phyloP scores from a whole-genome alignment of 2,329 filamentous ascomycete genomes.

The Venturia oleaginea region DNA sequence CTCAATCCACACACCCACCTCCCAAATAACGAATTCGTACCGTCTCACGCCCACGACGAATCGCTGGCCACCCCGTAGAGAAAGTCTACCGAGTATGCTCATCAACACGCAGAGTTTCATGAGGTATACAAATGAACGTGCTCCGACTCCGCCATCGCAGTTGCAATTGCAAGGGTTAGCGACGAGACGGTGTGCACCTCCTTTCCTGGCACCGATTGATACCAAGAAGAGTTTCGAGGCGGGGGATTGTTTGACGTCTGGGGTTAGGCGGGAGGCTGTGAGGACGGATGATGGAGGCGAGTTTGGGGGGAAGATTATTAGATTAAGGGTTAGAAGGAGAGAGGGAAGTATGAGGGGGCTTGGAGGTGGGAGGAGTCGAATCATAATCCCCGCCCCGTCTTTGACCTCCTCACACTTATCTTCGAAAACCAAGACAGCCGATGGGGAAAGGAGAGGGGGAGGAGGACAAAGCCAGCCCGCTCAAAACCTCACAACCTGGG shows the following conservation, averaged over 20 bases:
- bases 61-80: neutral
- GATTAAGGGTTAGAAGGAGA: neutral
- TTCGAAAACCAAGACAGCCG: too few relatives aligned
- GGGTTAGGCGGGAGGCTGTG: neutral
- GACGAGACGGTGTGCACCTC: neutral
- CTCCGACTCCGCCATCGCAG: constrained; percentile 13
- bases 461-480: too few relatives aligned
- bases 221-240: neutral
- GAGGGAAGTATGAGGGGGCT: neutral
- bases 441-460: too few relatives aligned
- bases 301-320: neutral
- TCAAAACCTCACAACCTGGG: constrained; percentile 18
- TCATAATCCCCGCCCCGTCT: neutral
- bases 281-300: neutral
- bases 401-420: constrained; percentile 9
- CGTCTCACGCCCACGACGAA: neutral
- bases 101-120: neutral
- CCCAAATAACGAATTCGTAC: neutral
- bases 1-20: neutral
- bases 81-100: neutral
- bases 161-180: neutral
- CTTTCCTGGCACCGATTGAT: neutral
- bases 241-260: neutral
- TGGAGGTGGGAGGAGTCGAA: neutral
- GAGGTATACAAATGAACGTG: constrained; percentile 14